Conservation (phyloP, 2,329 filamentous ascomycete genomes). For the Trichoderma polysporum region DNA sequence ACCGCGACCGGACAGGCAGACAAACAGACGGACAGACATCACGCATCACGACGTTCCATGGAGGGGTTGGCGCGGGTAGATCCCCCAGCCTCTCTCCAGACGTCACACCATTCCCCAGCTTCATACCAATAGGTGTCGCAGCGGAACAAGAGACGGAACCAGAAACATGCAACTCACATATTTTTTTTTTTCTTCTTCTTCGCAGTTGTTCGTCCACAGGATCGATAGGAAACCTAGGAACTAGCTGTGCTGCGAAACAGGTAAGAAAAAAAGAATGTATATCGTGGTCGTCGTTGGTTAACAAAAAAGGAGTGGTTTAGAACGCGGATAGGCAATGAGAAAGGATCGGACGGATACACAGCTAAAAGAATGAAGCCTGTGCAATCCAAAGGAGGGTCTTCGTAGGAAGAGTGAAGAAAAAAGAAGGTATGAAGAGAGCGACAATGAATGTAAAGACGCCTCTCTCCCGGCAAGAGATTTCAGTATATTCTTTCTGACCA, state of each 20-base stretch:
- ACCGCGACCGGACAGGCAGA: conserved; percentile 1
- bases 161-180: conserved; percentile 15
- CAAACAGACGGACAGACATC: too few species aligned
- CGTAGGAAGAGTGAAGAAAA: conserved; percentile 13
- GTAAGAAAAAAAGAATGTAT: conserved; percentile 3
- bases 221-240: neutral
- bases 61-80: conserved; percentile 17
- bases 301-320: conserved; percentile 15
- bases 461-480: conserved; percentile 12
- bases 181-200: neutral
- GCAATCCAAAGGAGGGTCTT: conserved; percentile 29
- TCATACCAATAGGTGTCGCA: conserved; percentile 16
- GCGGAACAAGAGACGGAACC: conserved; percentile 10
- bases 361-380: conserved; percentile 35
- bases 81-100: conserved; percentile 7
- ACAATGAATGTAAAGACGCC: conserved; percentile 22
- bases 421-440: conserved; percentile 27
- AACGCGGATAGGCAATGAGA: conserved; percentile 20
- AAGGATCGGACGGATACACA: conserved; percentile 39
- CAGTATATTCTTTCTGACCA: conserved; percentile 22
- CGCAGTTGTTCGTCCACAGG: neutral
- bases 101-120: conserved; percentile 18
- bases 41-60: conserved; percentile 8
- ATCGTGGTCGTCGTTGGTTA: conserved; percentile 4
- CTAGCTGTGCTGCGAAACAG: neutral